Base-by-base conservation (phyloP, 2,329 filamentous ascomycete species). In the Aspergillus luchuensis region DNA sequence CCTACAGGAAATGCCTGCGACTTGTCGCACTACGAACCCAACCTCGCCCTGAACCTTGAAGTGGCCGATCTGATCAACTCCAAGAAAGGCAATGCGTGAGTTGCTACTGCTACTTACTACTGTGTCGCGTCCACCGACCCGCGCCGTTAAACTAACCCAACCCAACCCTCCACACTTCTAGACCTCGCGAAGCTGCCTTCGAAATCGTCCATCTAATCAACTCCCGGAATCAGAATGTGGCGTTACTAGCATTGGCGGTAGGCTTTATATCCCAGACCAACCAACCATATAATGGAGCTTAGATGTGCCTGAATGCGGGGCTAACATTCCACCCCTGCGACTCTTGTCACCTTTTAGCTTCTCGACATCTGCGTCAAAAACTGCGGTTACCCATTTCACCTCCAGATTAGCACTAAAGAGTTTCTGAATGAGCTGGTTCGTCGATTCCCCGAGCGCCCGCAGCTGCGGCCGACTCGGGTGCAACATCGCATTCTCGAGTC, bases 331-430 rank as follows among this genome's bases (percentile, higher is more conserved):
- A 25, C 17, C 23, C 15, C 28, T 28, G 23, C 47, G 23, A 28
- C 8, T 25, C 25, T 8, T 50, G 33, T 36, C 33, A 54, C 17
- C 56, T 28, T 15, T 47, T 63, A 89, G 80, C 87, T 99, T 67
- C 91, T 99, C 74, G 95, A 99, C 76, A 98, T 98, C 65, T 98
- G 95, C 78, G 95, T 98, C 78, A 99, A 99, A 83, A 99, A 99
- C 81, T 99, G 95, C 84, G 95, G 95, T 70, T 99, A 99, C 76
- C 93, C 95, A 1, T 99, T 99, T 78, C 95, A 99, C 74, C 87
- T 99, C 60, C 95, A 99, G 79, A 97, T 99, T 74, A 93, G 91
- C 78, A 98, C 95, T 68, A 99, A 99, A 78, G 95, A 99, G 73
- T 99, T 99, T 71, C 87, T 99, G 70, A 99, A 99, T 79, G 95